These are phyloP conservation scores for Vitis hybrid DNA, from an alignment of 177 flowering plant species.

Conservation along the genomic window DNA sequence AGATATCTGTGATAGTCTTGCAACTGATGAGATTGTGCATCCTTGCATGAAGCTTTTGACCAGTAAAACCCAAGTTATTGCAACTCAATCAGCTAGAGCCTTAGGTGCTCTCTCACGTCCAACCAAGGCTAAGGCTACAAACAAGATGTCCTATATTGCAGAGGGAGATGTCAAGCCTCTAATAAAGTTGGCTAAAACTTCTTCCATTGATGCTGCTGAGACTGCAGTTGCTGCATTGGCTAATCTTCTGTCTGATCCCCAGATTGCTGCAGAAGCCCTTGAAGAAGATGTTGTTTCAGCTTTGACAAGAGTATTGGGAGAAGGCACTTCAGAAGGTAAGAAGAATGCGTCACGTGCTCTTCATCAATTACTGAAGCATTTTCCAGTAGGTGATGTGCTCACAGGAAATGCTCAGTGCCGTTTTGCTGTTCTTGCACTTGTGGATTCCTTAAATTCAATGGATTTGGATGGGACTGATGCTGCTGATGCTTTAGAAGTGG, in stretches of 20 bases:
- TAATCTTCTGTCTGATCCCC: conserved; percentile 77
- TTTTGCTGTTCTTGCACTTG: conserved; percentile 62
- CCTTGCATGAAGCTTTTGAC: conserved; percentile 86
- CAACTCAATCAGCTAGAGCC: conserved; percentile 80
- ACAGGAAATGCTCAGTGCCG: conserved; percentile 66
- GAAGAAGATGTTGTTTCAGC: conserved; percentile 83
- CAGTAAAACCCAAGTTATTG: conserved; percentile 75
- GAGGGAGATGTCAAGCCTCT: conserved; percentile 81
- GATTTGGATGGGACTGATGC: conserved; percentile 57
- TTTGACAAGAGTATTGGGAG: conserved; percentile 70
- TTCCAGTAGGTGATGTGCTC: conserved; percentile 76
- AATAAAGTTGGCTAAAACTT: conserved; percentile 78
- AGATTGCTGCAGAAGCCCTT: conserved; percentile 79
- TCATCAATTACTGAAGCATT: conserved; percentile 70
- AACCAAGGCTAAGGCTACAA: conserved; percentile 45
- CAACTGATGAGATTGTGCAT: conserved; percentile 81
- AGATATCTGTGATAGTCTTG: conserved; percentile 83
- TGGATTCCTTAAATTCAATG: conserved; percentile 60
- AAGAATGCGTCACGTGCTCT: conserved; percentile 79
- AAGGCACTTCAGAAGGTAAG: conserved; percentile 83
- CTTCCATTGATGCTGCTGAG: conserved; percentile 81
- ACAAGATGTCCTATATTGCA: conserved; percentile 63
- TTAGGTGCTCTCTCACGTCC: conserved; percentile 82
- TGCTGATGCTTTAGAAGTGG: conserved; percentile 60
- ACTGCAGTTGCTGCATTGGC: conserved; percentile 90